A percentile compares a stretch with the other conserved stretches of the same genome.
Evolutionary conservation across 1,284 basidiomycete genomes (phyloP).

Genomic region (Blastosporella zonata): DNA sequence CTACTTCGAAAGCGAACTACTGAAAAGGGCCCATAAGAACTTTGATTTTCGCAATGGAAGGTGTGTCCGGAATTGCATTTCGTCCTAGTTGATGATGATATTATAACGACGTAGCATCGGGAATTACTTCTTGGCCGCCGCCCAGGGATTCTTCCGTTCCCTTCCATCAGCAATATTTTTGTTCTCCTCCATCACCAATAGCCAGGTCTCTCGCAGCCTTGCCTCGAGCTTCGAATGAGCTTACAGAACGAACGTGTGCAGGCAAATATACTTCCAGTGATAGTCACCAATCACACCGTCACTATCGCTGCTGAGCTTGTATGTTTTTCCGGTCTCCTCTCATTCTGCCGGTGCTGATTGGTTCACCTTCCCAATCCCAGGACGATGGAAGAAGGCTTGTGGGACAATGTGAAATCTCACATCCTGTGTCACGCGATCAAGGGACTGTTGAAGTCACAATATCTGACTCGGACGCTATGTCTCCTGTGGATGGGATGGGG

Average conservation of each 20-base stretch:
- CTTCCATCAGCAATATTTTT: conserved; percentile 94
- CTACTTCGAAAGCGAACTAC: conserved; percentile 84
- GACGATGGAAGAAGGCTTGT: conserved; percentile 79
- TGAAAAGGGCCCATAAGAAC: conserved; percentile 87
- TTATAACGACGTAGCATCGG: conserved; percentile 57
- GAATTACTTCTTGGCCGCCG: conserved; percentile 87
- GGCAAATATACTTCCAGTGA: conserved; percentile 84
- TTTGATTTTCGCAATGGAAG: conserved; percentile 89
- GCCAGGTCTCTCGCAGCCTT: conserved; percentile 40
- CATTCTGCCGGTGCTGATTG: conserved; percentile 3
- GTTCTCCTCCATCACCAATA: conserved; percentile 89
- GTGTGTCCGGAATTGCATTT: conserved; percentile 32
- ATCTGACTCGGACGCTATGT: conserved; percentile 30
- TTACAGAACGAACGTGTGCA: conserved; percentile 28
- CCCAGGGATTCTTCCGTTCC: conserved; percentile 84
- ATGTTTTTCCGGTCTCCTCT: conserved; percentile 25
- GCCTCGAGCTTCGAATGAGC: conserved; percentile 7
- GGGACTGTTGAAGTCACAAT: conserved; percentile 26
- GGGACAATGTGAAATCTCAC: conserved; percentile 97
- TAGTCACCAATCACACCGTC: conserved; percentile 95
- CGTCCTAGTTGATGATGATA: conserved; percentile 5
- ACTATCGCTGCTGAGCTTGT: conserved; percentile 95
- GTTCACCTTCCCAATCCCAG: conserved; percentile 34
- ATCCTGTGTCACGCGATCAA: conserved; percentile 60
- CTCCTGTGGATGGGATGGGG: conserved; percentile 51